Evolutionary conservation across 2,329 filamentous ascomycete genomes (phyloP).

Genomic region (Ampelomyces quisqualis): DNA sequence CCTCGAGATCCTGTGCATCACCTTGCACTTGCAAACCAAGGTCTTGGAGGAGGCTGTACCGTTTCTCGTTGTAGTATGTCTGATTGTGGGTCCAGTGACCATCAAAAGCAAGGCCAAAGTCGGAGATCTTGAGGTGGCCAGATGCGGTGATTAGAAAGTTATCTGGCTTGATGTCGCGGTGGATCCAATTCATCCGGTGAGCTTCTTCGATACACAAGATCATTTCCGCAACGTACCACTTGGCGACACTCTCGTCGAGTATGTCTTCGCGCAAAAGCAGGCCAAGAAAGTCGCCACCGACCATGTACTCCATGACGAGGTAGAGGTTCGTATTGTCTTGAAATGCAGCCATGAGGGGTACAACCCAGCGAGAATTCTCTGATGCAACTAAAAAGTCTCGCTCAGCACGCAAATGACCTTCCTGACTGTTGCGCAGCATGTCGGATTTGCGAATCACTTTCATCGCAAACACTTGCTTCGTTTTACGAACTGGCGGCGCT

Average conservation of each 20-base stretch:
- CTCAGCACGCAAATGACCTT: constrained; percentile 88
- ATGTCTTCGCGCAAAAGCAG: constrained; percentile 82
- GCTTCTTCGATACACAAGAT: constrained; percentile 91
- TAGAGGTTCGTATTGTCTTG: constrained; percentile 84
- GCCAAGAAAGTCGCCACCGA: constrained; percentile 90
- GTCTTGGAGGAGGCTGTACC: constrained; percentile 75
- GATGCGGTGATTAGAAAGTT: constrained; percentile 90
- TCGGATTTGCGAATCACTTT: constrained; percentile 93
- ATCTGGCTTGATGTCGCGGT: constrained; percentile 94
- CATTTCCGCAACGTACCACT: constrained; percentile 94
- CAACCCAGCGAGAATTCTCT: constrained; percentile 85
- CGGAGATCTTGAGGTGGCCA: constrained; percentile 91
- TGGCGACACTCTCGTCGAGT: constrained; percentile 73
- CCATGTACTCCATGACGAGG: constrained; percentile 97
- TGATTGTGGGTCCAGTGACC: constrained; percentile 94
- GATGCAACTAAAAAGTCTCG: constrained; percentile 88
- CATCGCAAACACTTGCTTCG: constrained; percentile 78
- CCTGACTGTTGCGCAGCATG: constrained; percentile 88
- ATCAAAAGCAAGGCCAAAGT: constrained; percentile 94
- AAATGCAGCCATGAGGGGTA: constrained; percentile 84
- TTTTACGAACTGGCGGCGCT: constrained; percentile 8
- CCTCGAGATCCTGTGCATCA: constrained; percentile 68
- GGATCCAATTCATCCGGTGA: constrained; percentile 84
- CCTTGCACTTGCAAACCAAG: constrained; percentile 73
- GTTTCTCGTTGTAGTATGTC: constrained; percentile 78